Base-by-base conservation (phyloP, 192 early-diverging fungal genomes). In the Chytriomyces sp. region DNA sequence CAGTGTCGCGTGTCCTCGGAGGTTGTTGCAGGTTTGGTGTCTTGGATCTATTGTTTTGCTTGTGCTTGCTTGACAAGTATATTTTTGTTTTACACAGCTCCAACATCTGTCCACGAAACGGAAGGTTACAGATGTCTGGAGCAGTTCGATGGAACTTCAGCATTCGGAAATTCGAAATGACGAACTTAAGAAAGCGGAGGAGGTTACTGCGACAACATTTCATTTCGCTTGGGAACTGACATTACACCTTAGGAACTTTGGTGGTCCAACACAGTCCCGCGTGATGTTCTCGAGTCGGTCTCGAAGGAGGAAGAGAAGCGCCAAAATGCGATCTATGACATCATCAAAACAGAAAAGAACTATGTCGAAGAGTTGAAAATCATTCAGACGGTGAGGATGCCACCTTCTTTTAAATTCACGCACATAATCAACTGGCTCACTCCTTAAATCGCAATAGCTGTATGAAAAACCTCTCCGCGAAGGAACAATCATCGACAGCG, bases 281-380 rank as follows among this genome's bases (percentile, higher is more conserved):
- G 86, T 75, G 86, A 90, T 13, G 84, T 97, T 35, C 77, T 91
- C 7, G 89, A 92, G 67, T 86, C 88, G 0, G 85, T 95, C 6
- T 91, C 91, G 16, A 83, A 89, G 48, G 74, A 87, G 45, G 95
- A 99, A 77, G 88, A 92, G 64, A 93, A 94, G 75, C 89, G 96
- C 0, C 97, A 99, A 78, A 95, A 99, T 82, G 88, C 90, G 48
- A 94, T 99, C 77, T 97, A 91, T 78, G 97, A 99, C 83, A 72
- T 97, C 60, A 93, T 97, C 45, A 90, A 94, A 50, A 96, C 92
- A 6, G 94, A 99, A 78, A 91, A 91, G 71, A 93, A 97, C 78
- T 99, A 95, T 87, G 93, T 97, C 46, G 87, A 88, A 59, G 95
- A 98, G 65, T 83, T 98, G 49, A 90, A 89, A 64, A 88, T 93